Percentiles rank a stretch among this genome's conserved stretches.
Evolutionary conservation across 179 eudicot species (phyloP).

Genomic region (Kewa caespitosa): DNA sequence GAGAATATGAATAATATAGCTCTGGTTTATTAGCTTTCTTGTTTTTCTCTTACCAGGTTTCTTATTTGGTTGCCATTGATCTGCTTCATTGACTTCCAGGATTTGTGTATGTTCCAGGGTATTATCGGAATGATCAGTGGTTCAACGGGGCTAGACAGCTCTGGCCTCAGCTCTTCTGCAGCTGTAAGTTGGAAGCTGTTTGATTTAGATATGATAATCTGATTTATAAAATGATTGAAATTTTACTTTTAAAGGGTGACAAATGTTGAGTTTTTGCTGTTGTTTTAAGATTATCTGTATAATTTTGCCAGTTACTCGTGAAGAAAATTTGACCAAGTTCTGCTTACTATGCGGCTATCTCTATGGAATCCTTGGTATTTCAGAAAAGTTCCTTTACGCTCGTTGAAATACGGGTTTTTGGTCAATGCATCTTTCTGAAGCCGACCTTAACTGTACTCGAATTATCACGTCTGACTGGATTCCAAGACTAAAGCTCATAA

Average conservation of each 20-base stretch:
- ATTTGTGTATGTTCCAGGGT: constrained; percentile 58
- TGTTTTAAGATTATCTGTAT: not conserved
- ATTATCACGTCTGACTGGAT: not conserved
- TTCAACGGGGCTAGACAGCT: constrained; percentile 85
- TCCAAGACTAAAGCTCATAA: not conserved
- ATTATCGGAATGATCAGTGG: constrained; percentile 76
- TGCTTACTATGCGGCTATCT: not conserved
- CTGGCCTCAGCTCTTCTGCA: constrained; percentile 99
- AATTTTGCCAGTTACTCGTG: not conserved
- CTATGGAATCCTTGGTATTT: not conserved
- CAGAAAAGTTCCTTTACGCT: not conserved
- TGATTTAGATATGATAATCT: not conserved
- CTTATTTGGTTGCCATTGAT: not conserved
- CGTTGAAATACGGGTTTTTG: not conserved
- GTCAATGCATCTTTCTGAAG: not conserved
- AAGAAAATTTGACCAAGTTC: not conserved
- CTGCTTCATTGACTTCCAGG: not conserved
- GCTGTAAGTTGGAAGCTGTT: constrained; percentile 66
- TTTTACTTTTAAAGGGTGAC: not conserved
- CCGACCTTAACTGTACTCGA: not conserved
- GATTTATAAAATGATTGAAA: not conserved
- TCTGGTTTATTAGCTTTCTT: not conserved
- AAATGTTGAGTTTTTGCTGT: not conserved
- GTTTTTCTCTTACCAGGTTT: not conserved
- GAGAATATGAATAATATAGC: not conserved